Evolutionary conservation across 108 stramenopile genomes (phyloP).

Genomic region (Cyclotella cryptica): DNA sequence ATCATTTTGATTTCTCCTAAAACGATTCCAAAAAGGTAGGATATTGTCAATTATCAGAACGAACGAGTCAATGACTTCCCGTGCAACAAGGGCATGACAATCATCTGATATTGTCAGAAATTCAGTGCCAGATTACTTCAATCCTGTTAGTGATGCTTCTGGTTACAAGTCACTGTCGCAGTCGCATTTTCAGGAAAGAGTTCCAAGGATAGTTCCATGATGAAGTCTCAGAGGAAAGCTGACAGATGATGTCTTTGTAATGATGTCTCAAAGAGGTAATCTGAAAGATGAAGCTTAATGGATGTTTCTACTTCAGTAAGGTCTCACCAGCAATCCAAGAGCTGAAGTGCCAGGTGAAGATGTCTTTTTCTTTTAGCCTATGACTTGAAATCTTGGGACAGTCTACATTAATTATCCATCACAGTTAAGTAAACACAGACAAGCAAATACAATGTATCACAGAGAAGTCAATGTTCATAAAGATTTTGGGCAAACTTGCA

Average conservation of each 20-base stretch:
- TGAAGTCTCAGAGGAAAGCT: not conserved
- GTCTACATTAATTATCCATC: too few relatives aligned
- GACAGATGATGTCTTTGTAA: too few relatives aligned
- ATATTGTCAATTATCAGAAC: constrained; percentile 11
- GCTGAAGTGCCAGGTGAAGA: too few relatives aligned
- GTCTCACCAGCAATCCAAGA: too few relatives aligned
- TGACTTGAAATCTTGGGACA: too few relatives aligned
- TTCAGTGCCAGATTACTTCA: not conserved
- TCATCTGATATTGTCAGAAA: constrained; percentile 26
- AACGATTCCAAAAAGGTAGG: constrained; percentile 3
- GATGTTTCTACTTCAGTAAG: too few relatives aligned
- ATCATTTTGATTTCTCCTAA: not conserved
- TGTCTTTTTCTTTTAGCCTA: too few relatives aligned
- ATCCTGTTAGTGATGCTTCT: constrained; percentile 12
- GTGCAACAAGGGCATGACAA: constrained; percentile 42
- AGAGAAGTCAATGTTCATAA: not conserved
- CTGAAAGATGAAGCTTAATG: too few relatives aligned
- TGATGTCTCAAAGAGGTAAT: too few relatives aligned
- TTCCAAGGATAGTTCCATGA: not conserved
- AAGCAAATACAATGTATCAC: not conserved
- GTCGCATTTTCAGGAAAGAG: constrained; percentile 10
- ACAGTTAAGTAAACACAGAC: too few relatives aligned
- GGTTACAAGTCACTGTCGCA: constrained; percentile 11
- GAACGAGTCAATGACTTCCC: constrained; percentile 35
- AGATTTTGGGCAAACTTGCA: not conserved